A percentile compares a stretch with the other conserved stretches of the same genome.
Evolutionary conservation across 345 rosid species (phyloP).

Genomic region (Gossypium longicalyx): DNA sequence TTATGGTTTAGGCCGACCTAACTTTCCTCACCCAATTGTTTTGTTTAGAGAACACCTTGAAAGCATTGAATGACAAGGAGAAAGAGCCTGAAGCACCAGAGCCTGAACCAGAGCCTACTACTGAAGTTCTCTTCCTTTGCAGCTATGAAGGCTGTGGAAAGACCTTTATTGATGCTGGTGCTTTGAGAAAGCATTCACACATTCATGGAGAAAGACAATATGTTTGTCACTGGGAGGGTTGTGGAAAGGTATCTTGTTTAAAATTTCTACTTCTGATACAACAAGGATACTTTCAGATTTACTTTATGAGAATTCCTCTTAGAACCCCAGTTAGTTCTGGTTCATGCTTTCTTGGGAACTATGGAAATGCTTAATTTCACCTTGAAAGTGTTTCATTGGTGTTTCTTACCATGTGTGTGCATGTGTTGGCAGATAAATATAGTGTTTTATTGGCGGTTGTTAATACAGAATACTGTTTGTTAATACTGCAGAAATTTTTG

Average conservation of each 20-base stretch:
- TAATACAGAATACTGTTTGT: slow-evolving; percentile 1
- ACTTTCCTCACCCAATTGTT: neutral
- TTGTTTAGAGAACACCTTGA: slow-evolving; percentile 54
- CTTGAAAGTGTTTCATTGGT: neutral
- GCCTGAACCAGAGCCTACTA: slow-evolving; percentile 91
- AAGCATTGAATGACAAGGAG: slow-evolving; percentile 60
- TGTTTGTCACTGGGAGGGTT: slow-evolving; percentile 69
- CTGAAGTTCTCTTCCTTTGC: slow-evolving; percentile 94
- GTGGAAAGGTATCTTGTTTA: slow-evolving; percentile 64
- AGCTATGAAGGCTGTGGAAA: slow-evolving; percentile 94
- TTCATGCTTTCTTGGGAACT: neutral
- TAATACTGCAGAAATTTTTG: slow-evolving; percentile 79
- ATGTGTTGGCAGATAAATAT: neutral
- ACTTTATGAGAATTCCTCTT: neutral
- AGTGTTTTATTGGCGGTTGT: neutral
- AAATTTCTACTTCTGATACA: neutral
- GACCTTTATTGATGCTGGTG: slow-evolving; percentile 90
- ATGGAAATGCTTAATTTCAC: neutral
- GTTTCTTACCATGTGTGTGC: neutral
- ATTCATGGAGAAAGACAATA: slow-evolving; percentile 93
- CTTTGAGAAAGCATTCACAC: slow-evolving; percentile 93
- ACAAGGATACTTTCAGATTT: neutral
- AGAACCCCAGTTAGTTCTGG: neutral
- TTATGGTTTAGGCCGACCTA: neutral
- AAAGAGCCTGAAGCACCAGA: slow-evolving; percentile 67